phyloP scores from a whole-genome alignment of 495 filamentous ascomycete species.

The Filosporella fistucella region DNA sequence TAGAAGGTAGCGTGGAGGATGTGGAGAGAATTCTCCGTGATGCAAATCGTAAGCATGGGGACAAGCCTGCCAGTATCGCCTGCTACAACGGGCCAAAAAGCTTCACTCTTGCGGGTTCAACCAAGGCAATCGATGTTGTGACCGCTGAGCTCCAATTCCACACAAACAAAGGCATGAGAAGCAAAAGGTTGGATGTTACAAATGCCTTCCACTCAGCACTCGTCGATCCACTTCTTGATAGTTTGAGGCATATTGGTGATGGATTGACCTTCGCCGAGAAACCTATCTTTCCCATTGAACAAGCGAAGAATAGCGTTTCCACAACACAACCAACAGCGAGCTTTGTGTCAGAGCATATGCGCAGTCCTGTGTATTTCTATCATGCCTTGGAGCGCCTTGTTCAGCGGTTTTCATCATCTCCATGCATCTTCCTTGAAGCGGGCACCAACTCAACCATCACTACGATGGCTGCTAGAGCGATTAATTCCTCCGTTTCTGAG shows the following conservation, averaged over 20 bases:
- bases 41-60: constrained; percentile 4
- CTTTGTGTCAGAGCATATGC: constrained; percentile 40
- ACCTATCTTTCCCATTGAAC: constrained; percentile 17
- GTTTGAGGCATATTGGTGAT: constrained; percentile 25
- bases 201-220: constrained; percentile 50
- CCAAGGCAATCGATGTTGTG: constrained; percentile 29
- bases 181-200: constrained; percentile 40
- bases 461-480: constrained; percentile 33
- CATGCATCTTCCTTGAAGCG: constrained; percentile 47
- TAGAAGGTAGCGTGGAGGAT: constrained; percentile 31
- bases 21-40: constrained; percentile 25
- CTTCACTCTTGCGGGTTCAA: constrained; percentile 41
- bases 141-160: constrained; percentile 12
- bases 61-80: constrained; percentile 32
- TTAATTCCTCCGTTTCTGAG: constrained; percentile 6
- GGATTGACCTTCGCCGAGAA: neutral
- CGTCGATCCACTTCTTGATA: constrained; percentile 33
- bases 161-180: constrained; percentile 20
- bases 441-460: constrained; percentile 45
- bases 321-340: constrained; percentile 32
- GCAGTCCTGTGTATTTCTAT: constrained; percentile 46
- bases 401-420: constrained; percentile 24
- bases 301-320: constrained; percentile 26
- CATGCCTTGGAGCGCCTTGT: constrained; percentile 41
- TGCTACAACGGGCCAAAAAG: constrained; percentile 46